phyloP scores from a whole-genome alignment of 164 flowering plant genomes.

The Aristolochia contorta region DNA sequence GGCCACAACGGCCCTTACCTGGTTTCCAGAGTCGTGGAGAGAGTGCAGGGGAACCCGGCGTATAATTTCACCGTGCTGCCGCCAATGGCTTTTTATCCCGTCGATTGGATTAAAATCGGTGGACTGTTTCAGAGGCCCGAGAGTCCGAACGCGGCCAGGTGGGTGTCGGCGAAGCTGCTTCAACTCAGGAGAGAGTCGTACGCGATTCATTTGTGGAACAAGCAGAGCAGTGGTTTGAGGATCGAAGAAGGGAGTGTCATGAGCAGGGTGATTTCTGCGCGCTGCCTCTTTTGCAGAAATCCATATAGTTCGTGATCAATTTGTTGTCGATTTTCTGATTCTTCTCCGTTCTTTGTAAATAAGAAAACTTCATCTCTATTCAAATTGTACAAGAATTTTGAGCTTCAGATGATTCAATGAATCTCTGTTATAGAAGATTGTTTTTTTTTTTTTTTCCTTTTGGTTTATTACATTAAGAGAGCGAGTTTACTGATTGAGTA shows the following conservation, averaged over 20 bases:
- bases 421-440: no score
- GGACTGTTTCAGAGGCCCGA: conserved; percentile 35
- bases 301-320: neutral
- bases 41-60: conserved; percentile 15
- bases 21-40: conserved; percentile 61
- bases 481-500: no score
- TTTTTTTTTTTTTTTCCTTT: no score
- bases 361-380: no score
- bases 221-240: conserved; percentile 33
- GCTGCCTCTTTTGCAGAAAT: conserved; percentile 42
- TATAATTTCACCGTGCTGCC: conserved; percentile 50
- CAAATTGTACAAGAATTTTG: no score
- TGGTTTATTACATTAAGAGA: no score
- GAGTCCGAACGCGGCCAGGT: conserved; percentile 17
- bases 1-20: conserved; percentile 88
- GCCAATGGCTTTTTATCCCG: conserved; percentile 70
- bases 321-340: conserved; percentile 1
- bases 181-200: conserved; percentile 37
- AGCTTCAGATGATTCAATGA: no score
- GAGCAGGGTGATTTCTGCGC: conserved; percentile 31
- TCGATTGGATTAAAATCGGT: conserved; percentile 45
- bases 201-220: conserved; percentile 85
- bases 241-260: conserved; percentile 73
- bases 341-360: neutral
- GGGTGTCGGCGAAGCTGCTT: conserved; percentile 44